Evolutionary conservation across 1,284 basidiomycete species (phyloP).

Genomic region (Wolfiporia cocos): DNA sequence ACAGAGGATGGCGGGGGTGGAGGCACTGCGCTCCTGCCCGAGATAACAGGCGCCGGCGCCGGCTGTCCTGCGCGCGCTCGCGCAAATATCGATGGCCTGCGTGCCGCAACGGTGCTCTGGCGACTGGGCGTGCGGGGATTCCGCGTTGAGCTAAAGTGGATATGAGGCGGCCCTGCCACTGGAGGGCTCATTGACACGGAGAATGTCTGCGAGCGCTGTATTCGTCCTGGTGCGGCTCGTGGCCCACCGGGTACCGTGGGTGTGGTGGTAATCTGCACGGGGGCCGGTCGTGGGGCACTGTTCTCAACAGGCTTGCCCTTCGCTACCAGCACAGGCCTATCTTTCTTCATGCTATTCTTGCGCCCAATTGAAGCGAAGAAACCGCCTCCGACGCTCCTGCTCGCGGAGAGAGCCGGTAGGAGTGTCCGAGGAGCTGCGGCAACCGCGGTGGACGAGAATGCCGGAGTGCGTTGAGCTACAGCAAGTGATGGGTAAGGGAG

Average conservation of each 20-base stretch:
- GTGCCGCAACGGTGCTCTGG: constrained; percentile 34
- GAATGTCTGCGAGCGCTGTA: constrained; percentile 62
- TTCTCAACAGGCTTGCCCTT: constrained; percentile 35
- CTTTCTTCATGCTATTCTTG: constrained; percentile 52
- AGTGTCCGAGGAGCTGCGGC: constrained; percentile 26
- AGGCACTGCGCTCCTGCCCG: neutral
- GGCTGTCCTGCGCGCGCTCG: constrained; percentile 9
- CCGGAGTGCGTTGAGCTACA: constrained; percentile 16
- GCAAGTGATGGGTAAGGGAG: constrained; percentile 74
- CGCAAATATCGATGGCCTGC: constrained; percentile 47
- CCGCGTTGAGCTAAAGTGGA: too few species aligned
- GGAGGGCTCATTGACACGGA: constrained; percentile 37
- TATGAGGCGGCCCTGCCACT: too few species aligned
- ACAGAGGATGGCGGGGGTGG: constrained; percentile 24
- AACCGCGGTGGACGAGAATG: constrained; percentile 22
- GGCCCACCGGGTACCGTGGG: constrained; percentile 71
- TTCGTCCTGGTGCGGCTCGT: constrained; percentile 58
- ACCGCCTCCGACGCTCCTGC: constrained; percentile 38
- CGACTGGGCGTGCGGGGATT: too few species aligned
- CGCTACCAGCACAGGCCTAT: constrained; percentile 22
- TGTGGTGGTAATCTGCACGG: constrained; percentile 31
- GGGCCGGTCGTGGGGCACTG: constrained; percentile 26
- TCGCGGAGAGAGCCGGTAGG: constrained; percentile 24
- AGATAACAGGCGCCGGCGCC: constrained; percentile 4
- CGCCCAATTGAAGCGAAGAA: constrained; percentile 75